Evolutionary conservation across 495 filamentous ascomycete genomes (phyloP), one percentile per base, ranked within the genome.

Genomic region (Entonaema liquescens): DNA sequence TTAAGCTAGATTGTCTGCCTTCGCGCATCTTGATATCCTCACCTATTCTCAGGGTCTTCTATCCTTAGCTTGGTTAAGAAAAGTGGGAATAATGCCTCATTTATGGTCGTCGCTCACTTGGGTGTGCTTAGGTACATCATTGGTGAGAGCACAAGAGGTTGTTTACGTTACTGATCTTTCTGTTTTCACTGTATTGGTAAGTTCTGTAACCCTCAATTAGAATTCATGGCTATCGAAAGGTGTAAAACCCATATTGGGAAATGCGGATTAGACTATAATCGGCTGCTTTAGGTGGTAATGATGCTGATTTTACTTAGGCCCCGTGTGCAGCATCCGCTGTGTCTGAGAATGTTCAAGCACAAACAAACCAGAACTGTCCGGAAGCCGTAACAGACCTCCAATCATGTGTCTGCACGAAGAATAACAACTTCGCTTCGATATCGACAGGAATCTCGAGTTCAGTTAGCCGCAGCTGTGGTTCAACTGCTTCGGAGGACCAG

Each of bases 381-480:
- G 59, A 78, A 12, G 76, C 61, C 19, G 78, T 77, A 8, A 76
- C 79, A 1, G 79, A 77, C 9, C 78, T 86, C 0, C 81, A 83
- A 68, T 80, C 77, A 8, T 86, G 84, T 38, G 76, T 83, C 29
- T 86, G 84, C 73, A 83, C 82, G 55, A 82, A 86, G 65, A 79
- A 83, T 72, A 75, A 78, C 47, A 82, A 83, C 71, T 76, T 79
- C n/a, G 76, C 71, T 7, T 79, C 79, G 7, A 76, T 86, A 56
- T 72, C 76, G 26, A 71, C 75, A 4, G 68, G 38, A 8, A 75
- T 86, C 11, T 81, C 83, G 0, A 53, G 64, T 0, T 79, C 76
- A 3, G 68, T 86, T 25, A 78, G 72, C 59, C 74, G 77, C 47
- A 77, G 70, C 17, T 86, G 84, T 40, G 80, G 80, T 6, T 70